phyloP scores from a whole-genome alignment of 371 early-diverging fungal species.

The Mucor indicus region DNA sequence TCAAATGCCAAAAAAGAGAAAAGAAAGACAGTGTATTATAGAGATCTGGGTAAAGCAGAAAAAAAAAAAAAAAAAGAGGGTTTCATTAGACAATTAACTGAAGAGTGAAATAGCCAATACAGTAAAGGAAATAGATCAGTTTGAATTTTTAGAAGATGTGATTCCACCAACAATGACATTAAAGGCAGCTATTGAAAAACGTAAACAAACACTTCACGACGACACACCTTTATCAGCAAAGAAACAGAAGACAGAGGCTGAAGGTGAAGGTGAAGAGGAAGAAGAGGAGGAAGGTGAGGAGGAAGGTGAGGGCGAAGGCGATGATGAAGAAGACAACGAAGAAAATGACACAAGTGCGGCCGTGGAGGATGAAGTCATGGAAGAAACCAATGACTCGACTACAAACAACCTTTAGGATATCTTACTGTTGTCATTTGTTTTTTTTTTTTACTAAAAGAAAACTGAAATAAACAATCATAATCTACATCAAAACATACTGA shows the following conservation, averaged over 20 bases:
- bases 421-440: too few relatives aligned
- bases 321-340: neutral
- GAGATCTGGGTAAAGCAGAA: constrained; percentile 76
- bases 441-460: too few relatives aligned
- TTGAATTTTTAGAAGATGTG: constrained; percentile 53
- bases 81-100: too few relatives aligned
- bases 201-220: constrained; percentile 42
- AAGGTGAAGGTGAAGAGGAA: neutral
- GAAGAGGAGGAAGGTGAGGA: constrained; percentile 2
- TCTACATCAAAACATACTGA: too few relatives aligned
- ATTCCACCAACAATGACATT: constrained; percentile 59
- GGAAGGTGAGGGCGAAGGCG: constrained; percentile 6
- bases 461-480: too few relatives aligned
- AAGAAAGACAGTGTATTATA: constrained; percentile 73
- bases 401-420: too few relatives aligned
- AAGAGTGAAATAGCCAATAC: constrained; percentile 30
- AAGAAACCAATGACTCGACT: constrained; percentile 11
- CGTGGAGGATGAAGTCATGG: constrained; percentile 1
- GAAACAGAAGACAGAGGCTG: constrained; percentile 14
- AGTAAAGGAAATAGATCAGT: constrained; percentile 40
- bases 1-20: constrained; percentile 64
- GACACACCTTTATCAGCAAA: constrained; percentile 15
- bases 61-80: neutral
- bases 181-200: constrained; percentile 53
- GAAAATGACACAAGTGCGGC: neutral